Evolutionary conservation across 129 eudicot genomes (phyloP).

Genomic region (Artemisia annua): DNA sequence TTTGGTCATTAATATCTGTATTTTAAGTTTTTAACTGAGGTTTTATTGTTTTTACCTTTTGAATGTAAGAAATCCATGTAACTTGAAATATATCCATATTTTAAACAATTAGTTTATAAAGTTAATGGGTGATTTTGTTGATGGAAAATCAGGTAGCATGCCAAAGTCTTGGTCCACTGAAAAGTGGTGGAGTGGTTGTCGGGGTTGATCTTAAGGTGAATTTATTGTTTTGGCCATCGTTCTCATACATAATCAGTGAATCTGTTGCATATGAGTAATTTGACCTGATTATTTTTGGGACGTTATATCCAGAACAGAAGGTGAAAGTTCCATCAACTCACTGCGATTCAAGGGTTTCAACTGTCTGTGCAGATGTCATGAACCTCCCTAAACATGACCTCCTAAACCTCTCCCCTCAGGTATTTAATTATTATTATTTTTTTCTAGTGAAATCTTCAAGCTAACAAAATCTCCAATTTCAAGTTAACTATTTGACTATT

Average conservation of each 20-base stretch:
- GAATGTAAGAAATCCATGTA: not conserved
- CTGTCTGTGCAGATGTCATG: constrained; percentile 83
- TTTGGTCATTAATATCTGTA: not conserved
- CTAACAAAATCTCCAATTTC: too few relatives aligned
- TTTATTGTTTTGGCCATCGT: not conserved
- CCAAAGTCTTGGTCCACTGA: constrained; percentile 83
- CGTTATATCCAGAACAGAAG: constrained; percentile 67
- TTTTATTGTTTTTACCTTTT: not conserved
- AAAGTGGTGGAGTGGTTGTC: constrained; percentile 76
- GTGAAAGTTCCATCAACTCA: constrained; percentile 78
- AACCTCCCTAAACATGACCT: constrained; percentile 58
- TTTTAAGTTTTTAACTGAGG: not conserved
- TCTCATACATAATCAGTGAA: constrained; percentile 3
- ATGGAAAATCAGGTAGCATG: constrained; percentile 74
- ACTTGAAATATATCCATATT: not conserved
- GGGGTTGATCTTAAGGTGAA: constrained; percentile 86
- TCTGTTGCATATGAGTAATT: not conserved
- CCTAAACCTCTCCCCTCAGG: constrained; percentile 79
- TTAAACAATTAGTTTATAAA: not conserved
- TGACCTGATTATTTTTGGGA: constrained; percentile 15
- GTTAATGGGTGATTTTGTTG: not conserved
- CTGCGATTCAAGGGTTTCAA: constrained; percentile 87
- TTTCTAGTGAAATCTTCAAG: not conserved
- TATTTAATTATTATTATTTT: constrained; percentile 16
- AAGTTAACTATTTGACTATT: too few relatives aligned